Conservation (phyloP, 1,139 yeast species). For the Candida sp. region DNA sequence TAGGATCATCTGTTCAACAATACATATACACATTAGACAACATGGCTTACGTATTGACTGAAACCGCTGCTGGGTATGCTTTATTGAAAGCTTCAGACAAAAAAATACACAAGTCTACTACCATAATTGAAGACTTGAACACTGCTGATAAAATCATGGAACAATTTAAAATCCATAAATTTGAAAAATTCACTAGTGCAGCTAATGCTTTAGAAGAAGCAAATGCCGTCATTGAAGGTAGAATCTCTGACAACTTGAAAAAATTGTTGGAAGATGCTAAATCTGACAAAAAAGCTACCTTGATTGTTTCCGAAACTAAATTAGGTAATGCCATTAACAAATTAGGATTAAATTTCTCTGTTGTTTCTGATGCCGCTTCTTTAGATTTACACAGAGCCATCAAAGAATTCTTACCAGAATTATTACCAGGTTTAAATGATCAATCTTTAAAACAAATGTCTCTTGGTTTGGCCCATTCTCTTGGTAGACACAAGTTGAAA, state of each 20-base stretch:
- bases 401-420: slow-evolving; percentile 88
- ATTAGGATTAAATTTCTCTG: slow-evolving; percentile 81
- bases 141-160: slow-evolving; percentile 77
- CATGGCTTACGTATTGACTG: slow-evolving; percentile 95
- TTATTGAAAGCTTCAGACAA: slow-evolving; percentile 95
- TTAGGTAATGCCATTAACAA: slow-evolving; percentile 96
- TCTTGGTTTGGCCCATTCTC: slow-evolving; percentile 94
- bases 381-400: slow-evolving; percentile 94
- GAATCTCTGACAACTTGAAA: slow-evolving; percentile 82
- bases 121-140: slow-evolving; percentile 74
- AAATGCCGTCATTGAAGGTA: slow-evolving; percentile 88
- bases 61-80: slow-evolving; percentile 99
- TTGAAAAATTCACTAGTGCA: slow-evolving; percentile 92
- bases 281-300: slow-evolving; percentile 84
- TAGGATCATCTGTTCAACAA: neutral
- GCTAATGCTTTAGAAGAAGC: slow-evolving; percentile 97
- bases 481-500: slow-evolving; percentile 96
- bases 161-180: slow-evolving; percentile 89
- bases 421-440: slow-evolving; percentile 90
- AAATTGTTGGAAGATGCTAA: slow-evolving; percentile 75
- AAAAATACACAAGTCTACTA: slow-evolving; percentile 85
- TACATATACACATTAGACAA: slow-evolving; percentile 8
- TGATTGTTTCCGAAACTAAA: slow-evolving; percentile 93
- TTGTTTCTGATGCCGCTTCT: slow-evolving; percentile 93
- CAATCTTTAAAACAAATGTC: slow-evolving; percentile 90